Evolutionary conservation across 2,329 filamentous ascomycete species (phyloP), one percentile per base, ranked within the genome.

Genomic region (Calonectria montana): DNA sequence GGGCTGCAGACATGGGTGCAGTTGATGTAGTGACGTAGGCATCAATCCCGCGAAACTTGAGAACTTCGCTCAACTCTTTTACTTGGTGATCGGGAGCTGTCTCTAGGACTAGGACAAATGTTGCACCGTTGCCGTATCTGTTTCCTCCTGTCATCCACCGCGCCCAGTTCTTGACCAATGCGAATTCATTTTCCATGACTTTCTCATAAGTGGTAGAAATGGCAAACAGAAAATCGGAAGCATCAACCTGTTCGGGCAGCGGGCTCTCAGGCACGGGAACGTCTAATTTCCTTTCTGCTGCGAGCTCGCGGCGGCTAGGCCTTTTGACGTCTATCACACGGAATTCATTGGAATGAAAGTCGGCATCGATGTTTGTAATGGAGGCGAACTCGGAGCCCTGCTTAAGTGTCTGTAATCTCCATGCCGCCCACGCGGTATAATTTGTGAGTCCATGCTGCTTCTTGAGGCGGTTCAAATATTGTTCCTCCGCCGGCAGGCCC

Each of bases 61-160:
- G 78, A 31, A 79, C 77, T 3, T 69, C 67, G n/a, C 77, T 77
- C 1, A 85, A 73, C 16, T 80, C 76, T 31, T 77, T 71, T 0
- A 82, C 77, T 66, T 88, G 81, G 2, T 76, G 70, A 15, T 76
- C 73, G 6, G 78, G 78, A 1, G 84, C 84, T 39, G 81, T 81
- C 57, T 87, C 83, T 43, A 88, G 80, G 18, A 83, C 79, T 39
- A 88, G 78, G 18, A 87, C 74, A 15, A 87, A 74, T 6, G 80
- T 82, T 3, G 86, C 86, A 13, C 87, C 86, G 71, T 87, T 87
- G 2, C 83, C 83, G 15, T 76, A 74, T 3, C 82, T 80, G 10
- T 80, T 79, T 4, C 84, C 84, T 53, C 85, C 80, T 0, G 87
- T 87, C 67, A 88, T 81, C 86, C 85, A 88, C 3, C 86, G 81